Evolutionary conservation across 2,329 filamentous ascomycete species (phyloP), one percentile per base, ranked within the genome.

Genomic region (Alternaria burnsii): DNA sequence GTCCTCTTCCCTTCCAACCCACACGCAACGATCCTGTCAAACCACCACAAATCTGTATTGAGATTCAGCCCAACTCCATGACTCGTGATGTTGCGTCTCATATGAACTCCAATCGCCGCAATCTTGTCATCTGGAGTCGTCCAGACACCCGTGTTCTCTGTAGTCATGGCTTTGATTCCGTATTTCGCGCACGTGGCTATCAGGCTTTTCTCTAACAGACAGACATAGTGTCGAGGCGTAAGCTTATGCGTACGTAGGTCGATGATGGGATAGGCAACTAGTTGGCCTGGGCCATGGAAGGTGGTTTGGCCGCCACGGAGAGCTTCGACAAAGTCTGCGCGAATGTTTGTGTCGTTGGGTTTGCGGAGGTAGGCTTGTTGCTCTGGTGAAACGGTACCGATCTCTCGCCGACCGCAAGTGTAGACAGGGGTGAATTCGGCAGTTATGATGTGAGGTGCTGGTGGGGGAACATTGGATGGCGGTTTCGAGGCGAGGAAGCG

Each of bases 261-360:
- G n/a, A 97, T 77, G 52, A 97, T 87, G 3, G 94, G 93, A 83
- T 97, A 99, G n/a, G 94, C 88, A 36, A 97, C 91, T 50, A 97
- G 81, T 77, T 99, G 95, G 0, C 94, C 94, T 0, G 94, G 95
- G 0, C 94, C 95, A 76, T 99, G 95, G 81, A 97, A 98, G 3
- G 95, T 98, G 0, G 92, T 94, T 67, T 97, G 88, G 0, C 95
- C 95, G 62, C 95, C 95, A 55, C 95, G 89, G n/a, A 88, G 86
- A 14, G 92, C 90, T 70, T 89, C 85, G 43, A 87, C 79, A 69
- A 95, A 87, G n/a, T 86, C 82, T 3, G 90, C 91, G 26, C 76
- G 69, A 36, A 81, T 81, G 32, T 76, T 59, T 32, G 73, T 65
- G 28, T 5, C 11, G 11, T 30, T 30, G 28, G 28, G 28, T 30